These are phyloP conservation scores for Cucurbita maxima DNA, from an alignment of 306 rosid genomes.

Conservation along the genomic window DNA sequence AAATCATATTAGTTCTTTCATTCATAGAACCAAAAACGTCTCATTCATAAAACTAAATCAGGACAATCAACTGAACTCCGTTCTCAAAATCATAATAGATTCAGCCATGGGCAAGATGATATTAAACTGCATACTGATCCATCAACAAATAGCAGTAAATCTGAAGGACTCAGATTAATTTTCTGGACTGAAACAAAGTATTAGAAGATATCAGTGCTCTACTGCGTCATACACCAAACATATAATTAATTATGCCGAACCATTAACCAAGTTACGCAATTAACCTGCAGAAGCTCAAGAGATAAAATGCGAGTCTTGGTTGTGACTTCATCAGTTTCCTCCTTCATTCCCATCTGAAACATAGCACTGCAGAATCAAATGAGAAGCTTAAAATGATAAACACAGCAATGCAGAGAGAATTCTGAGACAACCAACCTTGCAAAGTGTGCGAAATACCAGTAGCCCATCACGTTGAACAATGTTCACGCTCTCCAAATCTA, in stretches of 20 bases:
- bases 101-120: background rate
- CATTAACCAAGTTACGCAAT: background rate
- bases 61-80: background rate
- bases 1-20: background rate
- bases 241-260: background rate
- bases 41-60: background rate
- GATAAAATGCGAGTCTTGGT: constrained; percentile 85
- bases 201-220: background rate
- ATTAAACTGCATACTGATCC: background rate
- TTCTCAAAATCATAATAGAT: background rate
- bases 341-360: constrained; percentile 97
- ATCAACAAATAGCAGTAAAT: background rate
- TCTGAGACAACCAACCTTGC: constrained; percentile 68
- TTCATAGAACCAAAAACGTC: background rate
- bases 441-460: constrained; percentile 89
- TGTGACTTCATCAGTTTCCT: constrained; percentile 86
- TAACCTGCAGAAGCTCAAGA: constrained; percentile 99
- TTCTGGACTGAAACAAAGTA: background rate
- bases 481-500: constrained; percentile 93
- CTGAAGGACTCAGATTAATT: background rate
- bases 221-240: background rate
- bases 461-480: constrained; percentile 80
- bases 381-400: constrained; percentile 13
- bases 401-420: constrained; percentile 4
- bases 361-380: constrained; percentile 8